phyloP scores from a whole-genome alignment of 139 green algal genomes.

The Chlorella sp. region DNA sequence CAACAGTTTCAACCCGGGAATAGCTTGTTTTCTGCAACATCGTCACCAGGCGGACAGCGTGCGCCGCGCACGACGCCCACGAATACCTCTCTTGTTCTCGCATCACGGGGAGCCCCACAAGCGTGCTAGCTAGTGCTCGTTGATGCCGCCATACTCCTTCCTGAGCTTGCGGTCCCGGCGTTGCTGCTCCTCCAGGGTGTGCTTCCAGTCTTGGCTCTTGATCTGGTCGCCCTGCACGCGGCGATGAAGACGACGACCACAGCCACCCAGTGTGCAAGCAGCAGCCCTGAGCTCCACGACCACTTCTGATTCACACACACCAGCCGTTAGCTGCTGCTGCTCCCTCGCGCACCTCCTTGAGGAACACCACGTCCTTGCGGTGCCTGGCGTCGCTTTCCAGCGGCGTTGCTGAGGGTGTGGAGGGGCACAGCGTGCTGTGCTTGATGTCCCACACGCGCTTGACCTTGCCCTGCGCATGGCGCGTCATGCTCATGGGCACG shows the following conservation, averaged over 20 bases:
- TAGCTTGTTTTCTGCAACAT: no score
- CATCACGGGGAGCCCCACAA: no score
- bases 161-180: conserved; percentile 33
- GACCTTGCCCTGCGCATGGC: conserved; percentile 1
- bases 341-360: conserved; percentile 24
- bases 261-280: no score
- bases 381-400: conserved; percentile 40
- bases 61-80: no score
- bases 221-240: conserved; percentile 23
- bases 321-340: no score
- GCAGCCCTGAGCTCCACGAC: no score
- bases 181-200: conserved; percentile 45
- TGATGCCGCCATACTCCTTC: conserved; percentile 21
- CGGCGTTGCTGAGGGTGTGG: neutral
- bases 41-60: no score
- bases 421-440: neutral
- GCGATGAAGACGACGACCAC: no score
- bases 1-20: no score
- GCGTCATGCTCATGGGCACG: no score
- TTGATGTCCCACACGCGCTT: conserved; percentile 23
- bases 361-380: conserved; percentile 35
- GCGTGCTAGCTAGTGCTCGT: conserved; percentile 48
- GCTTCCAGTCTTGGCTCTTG: conserved; percentile 44
- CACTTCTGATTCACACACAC: no score
- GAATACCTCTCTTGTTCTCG: no score